Percentiles rank a stretch among this genome's conserved stretches.
Conservation (phyloP, 306 rosid species). For the Dryas drummondii region DNA sequence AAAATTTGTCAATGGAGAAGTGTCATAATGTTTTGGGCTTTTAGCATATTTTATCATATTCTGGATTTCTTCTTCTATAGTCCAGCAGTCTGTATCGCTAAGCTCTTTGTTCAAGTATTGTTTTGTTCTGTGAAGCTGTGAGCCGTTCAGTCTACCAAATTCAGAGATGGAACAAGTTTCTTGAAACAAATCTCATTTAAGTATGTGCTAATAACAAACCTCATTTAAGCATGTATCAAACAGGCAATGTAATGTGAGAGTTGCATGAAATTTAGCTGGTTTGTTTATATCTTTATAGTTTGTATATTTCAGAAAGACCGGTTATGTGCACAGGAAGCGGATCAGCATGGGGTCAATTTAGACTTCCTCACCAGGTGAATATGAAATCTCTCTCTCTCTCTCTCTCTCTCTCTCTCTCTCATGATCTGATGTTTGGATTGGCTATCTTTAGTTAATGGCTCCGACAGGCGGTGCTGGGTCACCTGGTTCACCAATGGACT, state of each 20-base stretch:
- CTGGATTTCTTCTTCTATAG: too few relatives aligned
- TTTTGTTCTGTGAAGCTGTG: too few relatives aligned
- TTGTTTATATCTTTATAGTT: slow-evolving; percentile 4
- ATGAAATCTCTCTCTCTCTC: background rate
- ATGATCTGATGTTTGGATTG: background rate
- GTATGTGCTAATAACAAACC: background rate
- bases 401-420: background rate
- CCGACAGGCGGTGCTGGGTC: slow-evolving; percentile 34
- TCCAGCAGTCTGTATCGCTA: too few relatives aligned
- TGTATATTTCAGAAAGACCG: slow-evolving; percentile 59
- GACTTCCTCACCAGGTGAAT: slow-evolving; percentile 67
- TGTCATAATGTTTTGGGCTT: too few relatives aligned
- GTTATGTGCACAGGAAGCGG: slow-evolving; percentile 53
- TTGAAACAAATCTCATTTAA: background rate
- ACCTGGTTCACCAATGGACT: slow-evolving; percentile 49
- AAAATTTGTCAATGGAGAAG: too few relatives aligned
- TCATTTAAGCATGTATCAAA: background rate
- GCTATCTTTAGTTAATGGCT: slow-evolving; percentile 39
- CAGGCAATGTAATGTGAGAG: background rate
- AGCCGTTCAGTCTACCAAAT: too few relatives aligned
- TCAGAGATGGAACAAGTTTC: background rate
- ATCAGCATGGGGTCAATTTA: slow-evolving; percentile 55
- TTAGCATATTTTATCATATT: too few relatives aligned
- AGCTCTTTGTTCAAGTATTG: too few relatives aligned
- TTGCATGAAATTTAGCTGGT: background rate